Evolutionary conservation across 2,329 filamentous ascomycete genomes (phyloP).

Genomic region (Botrytis fragariae): DNA sequence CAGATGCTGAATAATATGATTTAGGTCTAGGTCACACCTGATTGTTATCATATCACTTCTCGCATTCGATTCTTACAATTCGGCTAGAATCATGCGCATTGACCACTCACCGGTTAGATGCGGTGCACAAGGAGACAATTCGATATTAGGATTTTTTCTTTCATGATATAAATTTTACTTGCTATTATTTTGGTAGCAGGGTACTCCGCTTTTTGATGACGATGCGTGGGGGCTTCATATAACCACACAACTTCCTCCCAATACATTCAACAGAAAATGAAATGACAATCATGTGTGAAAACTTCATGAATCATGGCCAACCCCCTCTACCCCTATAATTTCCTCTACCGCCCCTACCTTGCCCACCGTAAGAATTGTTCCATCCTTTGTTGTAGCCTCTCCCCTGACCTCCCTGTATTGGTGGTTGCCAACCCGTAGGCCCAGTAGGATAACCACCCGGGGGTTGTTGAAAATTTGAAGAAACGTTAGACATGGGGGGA

Average conservation of each 20-base stretch:
- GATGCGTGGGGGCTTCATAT: slow-evolving; percentile 16
- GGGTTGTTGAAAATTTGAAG: slow-evolving; percentile 25
- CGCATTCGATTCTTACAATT: slow-evolving; percentile 10
- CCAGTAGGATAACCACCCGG: slow-evolving; percentile 26
- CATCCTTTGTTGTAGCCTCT: slow-evolving; percentile 32
- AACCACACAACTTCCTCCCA: not conserved
- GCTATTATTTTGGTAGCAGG: slow-evolving; percentile 21
- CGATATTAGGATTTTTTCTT: not conserved
- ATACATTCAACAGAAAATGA: not conserved
- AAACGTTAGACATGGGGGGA: slow-evolving; percentile 16
- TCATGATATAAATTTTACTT: slow-evolving; percentile 19
- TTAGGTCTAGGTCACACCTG: not conserved
- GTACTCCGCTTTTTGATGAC: slow-evolving; percentile 19
- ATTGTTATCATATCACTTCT: slow-evolving; percentile 14
- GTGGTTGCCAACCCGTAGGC: slow-evolving; percentile 32
- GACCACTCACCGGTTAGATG: slow-evolving; percentile 16
- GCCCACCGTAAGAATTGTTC: slow-evolving; percentile 26
- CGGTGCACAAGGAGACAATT: slow-evolving; percentile 6
- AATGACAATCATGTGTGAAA: not conserved
- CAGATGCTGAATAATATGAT: slow-evolving; percentile 4
- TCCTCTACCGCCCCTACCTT: slow-evolving; percentile 32
- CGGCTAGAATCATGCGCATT: not conserved
- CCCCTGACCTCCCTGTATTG: slow-evolving; percentile 22
- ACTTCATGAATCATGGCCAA: slow-evolving; percentile 27
- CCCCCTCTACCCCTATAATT: slow-evolving; percentile 32